These are phyloP conservation scores for Cercophora scortea DNA, from an alignment of 495 filamentous ascomycete genomes.

Conservation along the genomic window DNA sequence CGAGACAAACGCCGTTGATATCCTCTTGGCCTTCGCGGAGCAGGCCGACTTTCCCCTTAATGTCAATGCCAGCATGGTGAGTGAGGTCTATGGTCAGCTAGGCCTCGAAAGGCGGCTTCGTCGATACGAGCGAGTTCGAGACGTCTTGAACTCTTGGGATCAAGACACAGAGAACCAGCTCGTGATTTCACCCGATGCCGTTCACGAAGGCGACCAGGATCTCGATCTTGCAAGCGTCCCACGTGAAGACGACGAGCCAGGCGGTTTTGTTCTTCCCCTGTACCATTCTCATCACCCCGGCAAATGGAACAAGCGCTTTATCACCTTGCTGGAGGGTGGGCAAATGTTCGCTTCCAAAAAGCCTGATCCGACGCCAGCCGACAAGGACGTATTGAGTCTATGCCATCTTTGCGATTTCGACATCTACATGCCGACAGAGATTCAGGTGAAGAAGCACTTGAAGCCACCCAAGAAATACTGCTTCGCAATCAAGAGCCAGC, in stretches of 20 bases:
- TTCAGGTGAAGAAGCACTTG: conserved; percentile 53
- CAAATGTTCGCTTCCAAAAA: conserved; percentile 73
- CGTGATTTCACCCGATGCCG: conserved; percentile 37
- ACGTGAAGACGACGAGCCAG: conserved; percentile 43
- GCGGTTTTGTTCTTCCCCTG: conserved; percentile 56
- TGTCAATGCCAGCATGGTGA: conserved; percentile 51
- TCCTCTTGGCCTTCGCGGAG: conserved; percentile 50
- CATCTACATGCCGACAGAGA: conserved; percentile 67
- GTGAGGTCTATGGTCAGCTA: conserved; percentile 66
- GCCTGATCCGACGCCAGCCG: conserved; percentile 34
- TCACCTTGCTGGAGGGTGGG: conserved; percentile 66
- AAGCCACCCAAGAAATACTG: conserved; percentile 73
- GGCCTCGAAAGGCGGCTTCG: conserved; percentile 82
- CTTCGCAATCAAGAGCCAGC: conserved; percentile 87
- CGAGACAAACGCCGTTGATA: conserved; percentile 64
- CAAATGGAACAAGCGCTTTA: conserved; percentile 78
- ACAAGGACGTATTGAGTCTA: conserved; percentile 58
- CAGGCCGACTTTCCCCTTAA: conserved; percentile 36
- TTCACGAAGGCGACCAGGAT: conserved; percentile 26
- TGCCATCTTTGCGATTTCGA: conserved; percentile 94
- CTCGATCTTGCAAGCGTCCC: conserved; percentile 46
- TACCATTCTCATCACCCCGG: conserved; percentile 74
- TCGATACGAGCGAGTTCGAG: conserved; percentile 77
- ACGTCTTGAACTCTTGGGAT: conserved; percentile 91
- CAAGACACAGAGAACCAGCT: conserved; percentile 64